These are phyloP conservation scores for Epithemia pelagica DNA, from an alignment of 108 stramenopile genomes.

Conservation along the genomic window DNA sequence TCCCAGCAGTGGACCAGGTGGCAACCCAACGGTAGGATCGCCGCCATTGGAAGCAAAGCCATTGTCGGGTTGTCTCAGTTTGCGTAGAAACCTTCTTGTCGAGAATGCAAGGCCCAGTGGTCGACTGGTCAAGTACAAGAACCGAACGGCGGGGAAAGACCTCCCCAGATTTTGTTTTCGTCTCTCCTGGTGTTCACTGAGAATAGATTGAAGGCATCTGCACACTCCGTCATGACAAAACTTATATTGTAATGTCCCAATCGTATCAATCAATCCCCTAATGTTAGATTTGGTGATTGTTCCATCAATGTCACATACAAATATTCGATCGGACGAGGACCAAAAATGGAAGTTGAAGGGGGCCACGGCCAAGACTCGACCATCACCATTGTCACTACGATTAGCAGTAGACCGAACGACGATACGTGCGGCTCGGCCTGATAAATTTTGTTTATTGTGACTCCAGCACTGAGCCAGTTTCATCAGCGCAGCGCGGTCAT, in stretches of 20 bases:
- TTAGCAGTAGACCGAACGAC: conserved; percentile 21
- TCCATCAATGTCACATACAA: conserved; percentile 78
- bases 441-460: not conserved
- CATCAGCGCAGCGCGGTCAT: not conserved
- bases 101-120: conserved; percentile 50
- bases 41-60: not conserved
- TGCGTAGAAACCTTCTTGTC: conserved; percentile 56
- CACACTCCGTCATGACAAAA: conserved; percentile 64
- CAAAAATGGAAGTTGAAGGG: conserved; percentile 60
- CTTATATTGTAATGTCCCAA: conserved; percentile 47
- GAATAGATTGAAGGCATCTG: conserved; percentile 33
- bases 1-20: conserved; percentile 67
- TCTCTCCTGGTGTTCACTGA: not conserved
- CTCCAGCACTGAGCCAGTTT: not conserved
- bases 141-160: conserved; percentile 20
- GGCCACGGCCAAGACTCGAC: conserved; percentile 32
- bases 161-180: not conserved
- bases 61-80: conserved; percentile 19
- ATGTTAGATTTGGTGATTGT: conserved; percentile 74
- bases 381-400: conserved; percentile 15
- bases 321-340: conserved; percentile 39
- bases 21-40: conserved; percentile 22
- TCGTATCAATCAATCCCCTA: conserved; percentile 61
- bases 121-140: conserved; percentile 68
- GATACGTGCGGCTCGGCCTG: not conserved